Conservation (phyloP, 371 early-diverging fungal genomes). For the Phascolomyces articulosus region DNA sequence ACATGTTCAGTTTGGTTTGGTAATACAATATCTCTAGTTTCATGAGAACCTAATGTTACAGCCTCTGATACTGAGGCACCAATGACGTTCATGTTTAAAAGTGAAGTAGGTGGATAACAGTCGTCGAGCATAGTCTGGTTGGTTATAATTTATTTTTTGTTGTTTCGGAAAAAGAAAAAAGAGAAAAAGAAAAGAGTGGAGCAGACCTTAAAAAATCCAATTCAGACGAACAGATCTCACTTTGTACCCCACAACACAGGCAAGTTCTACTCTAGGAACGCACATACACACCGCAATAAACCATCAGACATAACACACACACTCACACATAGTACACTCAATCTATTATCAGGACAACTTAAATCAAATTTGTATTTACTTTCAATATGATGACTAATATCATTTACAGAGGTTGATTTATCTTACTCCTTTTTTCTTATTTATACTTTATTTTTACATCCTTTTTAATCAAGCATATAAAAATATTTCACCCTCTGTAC, state of each 20-base stretch:
- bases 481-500: slow-evolving; percentile 67
- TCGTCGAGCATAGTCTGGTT: not conserved
- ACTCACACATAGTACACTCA: no score
- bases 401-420: not conserved
- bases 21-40: slow-evolving; percentile 80
- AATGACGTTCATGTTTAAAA: slow-evolving; percentile 58
- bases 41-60: slow-evolving; percentile 46
- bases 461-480: slow-evolving; percentile 67
- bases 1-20: slow-evolving; percentile 88
- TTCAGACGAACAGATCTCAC: not conserved
- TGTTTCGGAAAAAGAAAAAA: not conserved
- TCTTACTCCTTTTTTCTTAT: not conserved
- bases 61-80: slow-evolving; percentile 76
- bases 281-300: no score
- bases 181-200: not conserved
- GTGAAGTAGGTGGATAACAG: slow-evolving; percentile 5
- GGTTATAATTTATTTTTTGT: not conserved
- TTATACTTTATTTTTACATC: not conserved
- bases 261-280: no score
- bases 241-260: not conserved
- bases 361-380: not conserved
- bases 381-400: slow-evolving; percentile 7
- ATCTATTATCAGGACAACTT: no score
- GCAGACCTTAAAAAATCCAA: not conserved
- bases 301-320: no score